Base-by-base conservation (phyloP, 306 rosid genomes). In the Prunus mira region DNA sequence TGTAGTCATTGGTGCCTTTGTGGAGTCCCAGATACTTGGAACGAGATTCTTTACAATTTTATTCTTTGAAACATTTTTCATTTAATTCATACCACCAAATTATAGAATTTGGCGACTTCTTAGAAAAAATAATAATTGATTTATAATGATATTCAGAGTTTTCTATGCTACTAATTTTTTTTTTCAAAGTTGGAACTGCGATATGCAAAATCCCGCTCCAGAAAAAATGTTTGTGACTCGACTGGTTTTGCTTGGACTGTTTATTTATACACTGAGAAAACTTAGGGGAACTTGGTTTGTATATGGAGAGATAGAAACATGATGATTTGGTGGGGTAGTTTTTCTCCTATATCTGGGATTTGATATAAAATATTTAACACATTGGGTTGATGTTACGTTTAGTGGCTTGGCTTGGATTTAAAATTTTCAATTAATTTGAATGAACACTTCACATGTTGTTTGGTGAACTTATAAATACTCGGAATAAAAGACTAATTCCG, bases 1-100 rank as follows among this genome's bases (percentile, higher is more conserved):
- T 95, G 97, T 56, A 92, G 96, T 68, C 99, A 95, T 74, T 95
- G 99, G 99, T 95, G 99, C 67, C 96, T 95, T 2, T 41, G 92
- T 12, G 99, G 99, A 12, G 97, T 95, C 80, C 97, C 99, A n/a
- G 99, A 95, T 71, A 85, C 92, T 58, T 95, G 99, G 99, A 95
- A 95, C 9, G 75, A 85, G 62, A 87, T 95, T 60, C 90, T 95
- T 72, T 90, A 88, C 88, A 91, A 90, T 75, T 78, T 85, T 55
- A 76, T 90, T 77, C 80, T 85, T 81, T 86, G 73, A 80, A 47
- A 18, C 38, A 70, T 27, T 38, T 12, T 6, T 17, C 10, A n/a
- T n/a, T 13, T 41, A 19, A 62, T 38, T 38, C 15, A 34, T 14
- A 1, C 4, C n/a, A 3, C 24, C 6, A 34, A 32, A 28, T 10